A percentile compares a stretch with the other conserved stretches of the same genome.
Conservation (phyloP, 1,284 basidiomycete genomes). For the Melampsora americana region DNA sequence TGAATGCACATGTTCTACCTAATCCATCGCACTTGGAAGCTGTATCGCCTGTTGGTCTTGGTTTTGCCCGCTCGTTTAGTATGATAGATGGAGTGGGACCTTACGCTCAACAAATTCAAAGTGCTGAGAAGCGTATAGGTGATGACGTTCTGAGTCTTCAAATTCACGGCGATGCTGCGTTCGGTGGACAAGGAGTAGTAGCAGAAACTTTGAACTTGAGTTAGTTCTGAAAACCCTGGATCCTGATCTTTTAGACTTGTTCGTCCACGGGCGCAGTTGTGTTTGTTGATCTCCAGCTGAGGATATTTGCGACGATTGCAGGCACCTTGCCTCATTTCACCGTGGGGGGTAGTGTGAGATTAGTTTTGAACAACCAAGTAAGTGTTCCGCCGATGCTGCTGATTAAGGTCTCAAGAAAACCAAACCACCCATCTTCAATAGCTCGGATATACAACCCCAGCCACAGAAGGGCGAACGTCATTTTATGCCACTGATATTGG, state of each 20-base stretch:
- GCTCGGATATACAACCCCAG: constrained; percentile 81
- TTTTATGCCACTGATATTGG: constrained; percentile 83
- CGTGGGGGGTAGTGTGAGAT: constrained; percentile 78
- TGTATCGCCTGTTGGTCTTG: constrained; percentile 75
- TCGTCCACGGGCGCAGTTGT: background rate
- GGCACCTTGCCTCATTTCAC: constrained; percentile 68
- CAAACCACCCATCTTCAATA: constrained; percentile 50
- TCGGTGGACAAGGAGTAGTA: constrained; percentile 82
- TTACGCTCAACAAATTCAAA: constrained; percentile 1
- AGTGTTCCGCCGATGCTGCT: background rate
- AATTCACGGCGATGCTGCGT: constrained; percentile 83
- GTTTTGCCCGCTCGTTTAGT: constrained; percentile 51
- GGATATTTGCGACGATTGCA: background rate
- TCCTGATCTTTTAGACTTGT: background rate
- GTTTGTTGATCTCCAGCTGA: background rate
- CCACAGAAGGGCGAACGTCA: constrained; percentile 73
- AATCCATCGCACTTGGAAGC: constrained; percentile 89
- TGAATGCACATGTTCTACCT: constrained; percentile 72
- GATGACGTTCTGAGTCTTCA: constrained; percentile 73
- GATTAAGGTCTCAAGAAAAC: no score
- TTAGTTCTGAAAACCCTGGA: background rate
- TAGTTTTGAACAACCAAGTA: constrained; percentile 68
- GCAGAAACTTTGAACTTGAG: constrained; percentile 70
- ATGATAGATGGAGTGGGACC: constrained; percentile 14
- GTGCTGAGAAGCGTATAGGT: constrained; percentile 19